A percentile compares a stretch with the other conserved stretches of the same genome.
These are phyloP conservation scores for Cutaneotrichosporon curvatum DNA, from an alignment of 1,284 basidiomycete species.

Conservation along the genomic window DNA sequence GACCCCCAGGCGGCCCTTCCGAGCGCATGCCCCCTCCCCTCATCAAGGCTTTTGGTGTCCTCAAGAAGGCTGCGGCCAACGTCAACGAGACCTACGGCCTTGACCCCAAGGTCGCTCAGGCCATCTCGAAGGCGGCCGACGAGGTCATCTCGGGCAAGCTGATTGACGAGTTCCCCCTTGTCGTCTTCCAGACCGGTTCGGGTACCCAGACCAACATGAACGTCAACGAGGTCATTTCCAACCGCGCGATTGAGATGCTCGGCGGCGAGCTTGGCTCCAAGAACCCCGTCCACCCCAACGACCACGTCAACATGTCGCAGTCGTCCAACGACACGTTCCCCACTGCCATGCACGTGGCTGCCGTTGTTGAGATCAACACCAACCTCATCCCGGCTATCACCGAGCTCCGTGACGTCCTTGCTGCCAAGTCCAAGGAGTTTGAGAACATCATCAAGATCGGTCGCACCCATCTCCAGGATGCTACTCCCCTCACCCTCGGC, in stretches of 20 bases:
- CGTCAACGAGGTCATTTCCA: constrained; percentile 98
- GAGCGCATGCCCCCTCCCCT: constrained; percentile 90
- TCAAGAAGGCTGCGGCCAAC: constrained; percentile 94
- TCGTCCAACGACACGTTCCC: constrained; percentile 99
- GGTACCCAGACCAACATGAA: constrained; percentile 99
- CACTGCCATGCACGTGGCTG: constrained; percentile 97
- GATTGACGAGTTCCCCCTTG: constrained; percentile 91
- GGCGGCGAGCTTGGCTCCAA: constrained; percentile 94
- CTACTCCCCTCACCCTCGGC: constrained; percentile 92
- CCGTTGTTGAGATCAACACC: constrained; percentile 78
- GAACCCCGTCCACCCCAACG: constrained; percentile 97
- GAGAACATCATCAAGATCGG: constrained; percentile 97
- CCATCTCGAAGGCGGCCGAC: constrained; percentile 89
- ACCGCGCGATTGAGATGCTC: constrained; percentile 94
- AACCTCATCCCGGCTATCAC: constrained; percentile 78
- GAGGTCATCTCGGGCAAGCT: constrained; percentile 98
- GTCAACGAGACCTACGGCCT: constrained; percentile 86
- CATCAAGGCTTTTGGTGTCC: constrained; percentile 94
- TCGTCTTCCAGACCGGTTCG: constrained; percentile 98
- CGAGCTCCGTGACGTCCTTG: constrained; percentile 74
- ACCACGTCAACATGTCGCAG: constrained; percentile 99
- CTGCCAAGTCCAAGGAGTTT: constrained; percentile 73
- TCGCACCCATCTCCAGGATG: constrained; percentile 95
- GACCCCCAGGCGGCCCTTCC: constrained; percentile 56
- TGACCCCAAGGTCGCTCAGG: constrained; percentile 78